phyloP scores from a whole-genome alignment of 108 stramenopile genomes.

The Cyclotella sp. region DNA sequence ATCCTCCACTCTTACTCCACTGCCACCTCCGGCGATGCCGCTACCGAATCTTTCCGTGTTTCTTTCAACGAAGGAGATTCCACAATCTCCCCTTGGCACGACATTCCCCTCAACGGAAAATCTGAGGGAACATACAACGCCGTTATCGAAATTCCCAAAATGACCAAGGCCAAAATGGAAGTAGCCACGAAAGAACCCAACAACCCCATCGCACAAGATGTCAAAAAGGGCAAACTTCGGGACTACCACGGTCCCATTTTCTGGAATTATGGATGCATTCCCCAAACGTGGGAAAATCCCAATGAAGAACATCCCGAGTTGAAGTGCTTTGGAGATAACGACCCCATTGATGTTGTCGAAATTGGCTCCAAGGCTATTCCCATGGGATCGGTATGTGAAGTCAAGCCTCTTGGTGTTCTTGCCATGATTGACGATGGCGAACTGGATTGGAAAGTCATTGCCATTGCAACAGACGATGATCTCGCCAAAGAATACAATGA shows the following conservation, averaged over 20 bases:
- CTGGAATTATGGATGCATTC: constrained; percentile 99
- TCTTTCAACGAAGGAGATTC: constrained; percentile 71
- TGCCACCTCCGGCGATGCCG: constrained; percentile 63
- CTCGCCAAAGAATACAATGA: constrained; percentile 95
- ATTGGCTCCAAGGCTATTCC: constrained; percentile 85
- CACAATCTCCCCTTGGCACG: constrained; percentile 87
- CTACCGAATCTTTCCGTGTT: constrained; percentile 88
- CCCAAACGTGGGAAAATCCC: constrained; percentile 99
- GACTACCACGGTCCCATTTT: constrained; percentile 99
- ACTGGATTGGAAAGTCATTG: constrained; percentile 99
- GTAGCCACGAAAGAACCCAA: constrained; percentile 95
- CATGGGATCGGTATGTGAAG: constrained; percentile 91
- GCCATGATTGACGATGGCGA: constrained; percentile 99
- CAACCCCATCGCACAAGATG: constrained; percentile 98
- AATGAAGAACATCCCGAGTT: constrained; percentile 92
- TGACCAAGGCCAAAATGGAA: constrained; percentile 99
- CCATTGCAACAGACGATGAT: constrained; percentile 93
- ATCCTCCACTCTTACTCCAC: constrained; percentile 64
- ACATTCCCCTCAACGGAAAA: constrained; percentile 75
- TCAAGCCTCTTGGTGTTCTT: constrained; percentile 97
- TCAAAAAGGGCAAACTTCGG: constrained; percentile 98
- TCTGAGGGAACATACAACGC: constrained; percentile 85
- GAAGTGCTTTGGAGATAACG: constrained; percentile 95
- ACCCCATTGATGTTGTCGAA: constrained; percentile 99
- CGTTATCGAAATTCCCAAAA: constrained; percentile 98